Percentiles rank a stretch among this genome's conserved stretches.
Evolutionary conservation across 371 early-diverging fungal species (phyloP).

Genomic region (Mortierella sp.): DNA sequence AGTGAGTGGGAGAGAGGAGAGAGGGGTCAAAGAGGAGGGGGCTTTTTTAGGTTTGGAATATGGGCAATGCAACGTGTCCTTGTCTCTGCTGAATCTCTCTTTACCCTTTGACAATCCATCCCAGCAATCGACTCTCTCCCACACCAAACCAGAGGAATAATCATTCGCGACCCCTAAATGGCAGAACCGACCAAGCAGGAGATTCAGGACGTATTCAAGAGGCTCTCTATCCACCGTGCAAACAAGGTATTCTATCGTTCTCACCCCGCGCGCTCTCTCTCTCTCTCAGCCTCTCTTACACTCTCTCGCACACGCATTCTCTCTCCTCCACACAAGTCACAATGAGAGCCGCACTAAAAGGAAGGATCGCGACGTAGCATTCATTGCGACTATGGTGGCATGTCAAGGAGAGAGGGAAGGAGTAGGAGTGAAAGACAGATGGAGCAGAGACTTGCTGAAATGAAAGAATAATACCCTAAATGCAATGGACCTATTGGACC

Average conservation of each 20-base stretch:
- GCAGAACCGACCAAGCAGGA: conserved; percentile 80
- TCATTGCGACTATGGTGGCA: neutral
- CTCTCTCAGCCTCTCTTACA: neutral
- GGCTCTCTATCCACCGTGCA: conserved; percentile 77
- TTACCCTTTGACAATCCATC: no score
- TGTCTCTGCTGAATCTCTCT: no score
- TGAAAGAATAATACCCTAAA: no score
- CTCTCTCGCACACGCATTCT: neutral
- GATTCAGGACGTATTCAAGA: conserved; percentile 82
- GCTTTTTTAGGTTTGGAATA: no score
- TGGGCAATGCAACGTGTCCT: no score
- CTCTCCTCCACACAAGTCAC: no score
- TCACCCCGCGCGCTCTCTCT: neutral
- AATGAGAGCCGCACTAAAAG: conserved; percentile 2
- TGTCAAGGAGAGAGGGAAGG: neutral
- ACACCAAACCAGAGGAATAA: no score
- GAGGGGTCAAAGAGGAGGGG: no score
- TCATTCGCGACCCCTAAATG: no score
- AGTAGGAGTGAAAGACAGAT: neutral
- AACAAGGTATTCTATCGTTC: conserved; percentile 72
- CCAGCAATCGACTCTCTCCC: no score
- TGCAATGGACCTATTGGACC: no score
- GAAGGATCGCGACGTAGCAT: neutral
- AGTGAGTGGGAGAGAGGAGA: no score
- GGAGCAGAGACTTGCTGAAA: neutral